Percentiles rank a stretch among this genome's conserved stretches.
These are phyloP conservation scores for Globisporangium orthogonon DNA, from an alignment of 352 stramenopile species.

Conservation along the genomic window DNA sequence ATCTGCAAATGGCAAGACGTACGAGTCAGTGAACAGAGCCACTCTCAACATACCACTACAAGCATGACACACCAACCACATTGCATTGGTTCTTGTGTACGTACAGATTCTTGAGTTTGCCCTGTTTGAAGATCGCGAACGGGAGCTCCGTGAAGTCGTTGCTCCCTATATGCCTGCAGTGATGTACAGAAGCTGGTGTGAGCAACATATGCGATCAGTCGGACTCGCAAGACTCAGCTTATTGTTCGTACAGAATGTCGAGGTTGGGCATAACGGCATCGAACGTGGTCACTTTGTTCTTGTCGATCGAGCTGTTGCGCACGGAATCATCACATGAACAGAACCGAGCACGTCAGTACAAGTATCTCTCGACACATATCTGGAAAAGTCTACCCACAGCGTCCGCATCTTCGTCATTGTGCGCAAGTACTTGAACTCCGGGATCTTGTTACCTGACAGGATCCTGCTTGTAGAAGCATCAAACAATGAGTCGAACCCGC, in stretches of 20 bases:
- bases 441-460: not conserved
- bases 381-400: slow-evolving; percentile 24
- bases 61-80: too few relatives aligned
- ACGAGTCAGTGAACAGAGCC: not conserved
- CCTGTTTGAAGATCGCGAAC: not conserved
- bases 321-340: not conserved
- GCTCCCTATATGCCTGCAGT: not conserved
- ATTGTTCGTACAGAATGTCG: not conserved
- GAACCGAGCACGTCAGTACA: not conserved
- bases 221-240: too few relatives aligned
- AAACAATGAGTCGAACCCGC: not conserved
- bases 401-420: slow-evolving; percentile 27
- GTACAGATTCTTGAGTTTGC: not conserved
- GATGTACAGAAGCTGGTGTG: not conserved
- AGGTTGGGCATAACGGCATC: not conserved
- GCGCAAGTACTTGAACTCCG: not conserved
- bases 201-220: not conserved
- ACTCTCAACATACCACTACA: too few relatives aligned
- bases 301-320: not conserved
- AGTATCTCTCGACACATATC: not conserved
- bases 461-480: not conserved
- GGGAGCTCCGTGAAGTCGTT: not conserved
- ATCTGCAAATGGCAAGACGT: not conserved
- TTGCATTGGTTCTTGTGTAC: too few relatives aligned
- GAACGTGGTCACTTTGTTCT: not conserved